Evolutionary conservation across 78 protist species (phyloP).

Genomic region (Dictyostelium capitatum): DNA sequence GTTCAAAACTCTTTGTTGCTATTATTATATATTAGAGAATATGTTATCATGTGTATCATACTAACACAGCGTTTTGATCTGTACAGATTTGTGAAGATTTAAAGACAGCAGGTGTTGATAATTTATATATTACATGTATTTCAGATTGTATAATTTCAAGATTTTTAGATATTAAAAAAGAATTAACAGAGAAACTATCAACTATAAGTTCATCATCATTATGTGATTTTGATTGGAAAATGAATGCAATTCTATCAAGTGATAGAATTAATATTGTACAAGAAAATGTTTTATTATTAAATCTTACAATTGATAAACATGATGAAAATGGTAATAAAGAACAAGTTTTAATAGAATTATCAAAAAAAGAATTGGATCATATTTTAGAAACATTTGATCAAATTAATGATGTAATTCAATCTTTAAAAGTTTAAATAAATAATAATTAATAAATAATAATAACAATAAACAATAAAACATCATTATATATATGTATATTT

Average conservation of each 20-base stretch:
- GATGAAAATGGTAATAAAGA: slow-evolving; percentile 11
- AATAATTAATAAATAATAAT: background rate
- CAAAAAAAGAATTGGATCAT: slow-evolving; percentile 74
- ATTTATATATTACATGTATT: background rate
- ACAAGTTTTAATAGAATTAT: slow-evolving; percentile 54
- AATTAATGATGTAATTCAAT: slow-evolving; percentile 51
- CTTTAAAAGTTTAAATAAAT: slow-evolving; percentile 34
- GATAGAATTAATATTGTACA: slow-evolving; percentile 66
- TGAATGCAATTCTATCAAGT: slow-evolving; percentile 73
- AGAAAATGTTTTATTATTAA: slow-evolving; percentile 61
- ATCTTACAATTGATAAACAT: slow-evolving; percentile 38
- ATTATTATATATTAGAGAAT: background rate
- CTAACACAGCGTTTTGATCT: too few species aligned
- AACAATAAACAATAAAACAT: background rate
- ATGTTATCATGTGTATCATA: background rate
- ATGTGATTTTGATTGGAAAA: slow-evolving; percentile 78
- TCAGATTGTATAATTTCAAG: slow-evolving; percentile 54
- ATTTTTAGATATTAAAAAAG: slow-evolving; percentile 67
- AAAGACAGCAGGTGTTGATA: slow-evolving; percentile 31
- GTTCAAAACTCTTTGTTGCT: too few species aligned
- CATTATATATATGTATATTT: background rate
- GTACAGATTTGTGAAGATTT: slow-evolving; percentile 53
- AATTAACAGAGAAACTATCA: slow-evolving; percentile 65
- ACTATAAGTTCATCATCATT: slow-evolving; percentile 40
- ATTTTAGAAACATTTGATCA: slow-evolving; percentile 42